Conservation (phyloP, 208 protist genomes). For the Acanthamoeba lenticulata region DNA sequence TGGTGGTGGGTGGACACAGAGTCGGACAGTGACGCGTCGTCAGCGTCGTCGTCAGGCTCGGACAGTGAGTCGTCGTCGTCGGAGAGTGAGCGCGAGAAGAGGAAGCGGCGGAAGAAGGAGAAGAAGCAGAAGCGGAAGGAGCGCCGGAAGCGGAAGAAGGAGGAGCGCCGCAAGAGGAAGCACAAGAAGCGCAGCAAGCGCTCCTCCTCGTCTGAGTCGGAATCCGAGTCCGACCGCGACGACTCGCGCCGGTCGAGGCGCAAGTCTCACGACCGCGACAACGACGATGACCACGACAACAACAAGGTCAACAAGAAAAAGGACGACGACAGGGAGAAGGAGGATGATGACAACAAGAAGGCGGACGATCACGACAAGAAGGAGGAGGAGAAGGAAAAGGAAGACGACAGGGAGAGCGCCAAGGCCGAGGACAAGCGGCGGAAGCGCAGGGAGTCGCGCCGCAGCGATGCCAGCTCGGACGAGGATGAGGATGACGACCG, state of each 20-base stretch:
- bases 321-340: neutral
- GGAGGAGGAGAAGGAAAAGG: neutral
- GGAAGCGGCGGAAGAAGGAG: neutral
- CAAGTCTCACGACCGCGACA: neutral
- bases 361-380: neutral
- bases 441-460: no score
- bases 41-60: conserved; percentile 11
- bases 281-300: neutral
- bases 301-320: neutral
- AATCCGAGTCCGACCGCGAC: neutral
- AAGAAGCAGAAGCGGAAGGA: neutral
- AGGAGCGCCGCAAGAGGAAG: no score
- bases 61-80: neutral
- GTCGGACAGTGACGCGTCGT: neutral
- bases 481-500: neutral
- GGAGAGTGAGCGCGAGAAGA: conserved; percentile 8
- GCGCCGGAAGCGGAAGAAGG: neutral
- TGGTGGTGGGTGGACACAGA: no score
- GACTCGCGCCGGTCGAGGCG: no score
- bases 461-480: no score
- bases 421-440: neutral
- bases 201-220: neutral
- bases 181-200: neutral
- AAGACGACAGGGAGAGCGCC: neutral
- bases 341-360: neutral